Percentiles rank a stretch among this genome's conserved stretches.
These are phyloP conservation scores for Phytopythium boreale DNA, from an alignment of 352 stramenopile genomes.

Conservation along the genomic window DNA sequence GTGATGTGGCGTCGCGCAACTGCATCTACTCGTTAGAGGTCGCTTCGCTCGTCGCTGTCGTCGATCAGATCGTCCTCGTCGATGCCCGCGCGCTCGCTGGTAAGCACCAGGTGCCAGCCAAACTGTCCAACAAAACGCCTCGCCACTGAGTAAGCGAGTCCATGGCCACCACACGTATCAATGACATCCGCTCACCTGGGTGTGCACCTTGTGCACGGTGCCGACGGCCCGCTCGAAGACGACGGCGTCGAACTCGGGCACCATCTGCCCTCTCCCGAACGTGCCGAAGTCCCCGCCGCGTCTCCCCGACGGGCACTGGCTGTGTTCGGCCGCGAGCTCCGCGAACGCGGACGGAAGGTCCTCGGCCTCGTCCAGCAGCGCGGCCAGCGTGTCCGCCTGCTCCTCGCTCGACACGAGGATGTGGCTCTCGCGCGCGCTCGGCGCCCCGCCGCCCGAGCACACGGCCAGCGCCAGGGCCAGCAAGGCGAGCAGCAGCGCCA, in stretches of 20 bases:
- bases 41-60: constrained; percentile 15
- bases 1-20: no score
- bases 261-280: constrained; percentile 73
- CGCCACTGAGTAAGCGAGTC: neutral
- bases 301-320: constrained; percentile 62
- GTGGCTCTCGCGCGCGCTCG: constrained; percentile 65
- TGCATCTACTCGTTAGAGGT: neutral
- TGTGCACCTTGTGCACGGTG: constrained; percentile 74
- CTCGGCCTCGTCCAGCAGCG: constrained; percentile 38
- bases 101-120: constrained; percentile 80
- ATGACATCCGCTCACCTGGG: constrained; percentile 27
- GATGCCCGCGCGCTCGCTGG: constrained; percentile 57
- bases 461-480: constrained; percentile 28
- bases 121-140: constrained; percentile 30
- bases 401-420: constrained; percentile 68
- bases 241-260: constrained; percentile 73
- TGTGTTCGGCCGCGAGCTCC: constrained; percentile 54
- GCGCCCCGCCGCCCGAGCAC: constrained; percentile 16
- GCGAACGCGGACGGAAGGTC: constrained; percentile 51
- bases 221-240: constrained; percentile 66
- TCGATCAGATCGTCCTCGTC: constrained; percentile 21
- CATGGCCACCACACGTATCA: neutral
- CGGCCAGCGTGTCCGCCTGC: constrained; percentile 49
- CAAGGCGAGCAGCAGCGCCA: constrained; percentile 8
- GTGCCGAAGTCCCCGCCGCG: constrained; percentile 63